Evolutionary conservation across 2,329 filamentous ascomycete genomes (phyloP), one percentile per base, ranked within the genome.

Genomic region (Talaromyces marneffei): DNA sequence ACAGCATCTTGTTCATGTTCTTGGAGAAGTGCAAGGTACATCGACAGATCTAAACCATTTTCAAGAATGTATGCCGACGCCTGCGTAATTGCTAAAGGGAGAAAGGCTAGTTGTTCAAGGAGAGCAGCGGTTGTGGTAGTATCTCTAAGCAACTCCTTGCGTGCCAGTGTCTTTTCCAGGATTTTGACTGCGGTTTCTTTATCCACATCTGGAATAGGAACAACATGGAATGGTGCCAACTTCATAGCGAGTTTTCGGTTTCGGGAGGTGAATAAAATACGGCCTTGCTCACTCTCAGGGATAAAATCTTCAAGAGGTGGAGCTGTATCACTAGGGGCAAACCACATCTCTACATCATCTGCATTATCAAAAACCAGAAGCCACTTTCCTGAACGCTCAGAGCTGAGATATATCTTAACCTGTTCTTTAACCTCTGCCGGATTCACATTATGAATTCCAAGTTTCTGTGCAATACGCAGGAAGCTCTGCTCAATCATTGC

Each of bases 221-320:
- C 59, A n/a, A 67, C 57, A 57, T 69, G 48, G 23, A 57, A 58
- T 23, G 56, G 18, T 57, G 62, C 62, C 2, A 72, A 59, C 35
- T 66, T 62, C 20, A 62, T 52, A 0, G 65, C 65, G 0, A 65
- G 42, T 44, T 66, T 61, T 20, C 61, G 63, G 16, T 64, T 69
- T 6, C 70, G 63, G 2, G 67, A 68, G 0, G 71, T 74, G 39
- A 74, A 65, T 0, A 74, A 63, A 35, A 74, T 66, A 52, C 5
- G 55, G 31, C 65, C 66, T 46, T 69, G 62, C 23, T 68, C 52
- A 31, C 55, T 67, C 20, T 60, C 57, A 18, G 68, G 66, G 6
- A 70, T 46, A 46, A 63, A 61, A 6, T 50, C 31, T 9, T 61
- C 57, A 2, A 67, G 52, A 12, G 59, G 18, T 7, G 62, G n/a